Evolutionary conservation across 371 early-diverging fungal species (phyloP).

Genomic region (Rhizopus sp.): DNA sequence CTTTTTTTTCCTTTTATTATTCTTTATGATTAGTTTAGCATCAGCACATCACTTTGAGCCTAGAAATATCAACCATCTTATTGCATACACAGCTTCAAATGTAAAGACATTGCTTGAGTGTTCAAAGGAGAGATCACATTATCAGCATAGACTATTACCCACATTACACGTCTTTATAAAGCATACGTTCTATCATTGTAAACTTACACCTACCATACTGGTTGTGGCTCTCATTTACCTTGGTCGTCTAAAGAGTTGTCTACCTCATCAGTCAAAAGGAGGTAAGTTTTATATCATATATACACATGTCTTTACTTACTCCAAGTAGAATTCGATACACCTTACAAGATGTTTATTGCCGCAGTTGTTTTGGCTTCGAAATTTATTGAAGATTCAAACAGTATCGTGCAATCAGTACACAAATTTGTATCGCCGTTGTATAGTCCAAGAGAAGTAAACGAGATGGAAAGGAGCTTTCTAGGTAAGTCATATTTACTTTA

Average conservation of each 20-base stretch:
- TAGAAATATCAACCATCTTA: conserved; percentile 27
- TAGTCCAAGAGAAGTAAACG: conserved; percentile 54
- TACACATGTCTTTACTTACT: neutral
- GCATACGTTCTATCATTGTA: conserved; percentile 37
- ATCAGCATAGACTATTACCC: conserved; percentile 37
- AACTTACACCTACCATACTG: conserved; percentile 46
- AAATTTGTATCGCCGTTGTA: conserved; percentile 49
- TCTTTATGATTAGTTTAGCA: conserved; percentile 13
- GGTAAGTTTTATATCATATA: conserved; percentile 19
- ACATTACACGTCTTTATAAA: conserved; percentile 35
- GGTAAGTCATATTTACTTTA: conserved; percentile 16
- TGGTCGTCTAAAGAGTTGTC: conserved; percentile 57
- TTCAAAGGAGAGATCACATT: conserved; percentile 28
- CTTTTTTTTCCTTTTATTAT: neutral
- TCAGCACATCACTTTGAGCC: conserved; percentile 14
- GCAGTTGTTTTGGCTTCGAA: conserved; percentile 72
- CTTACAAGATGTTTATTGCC: conserved; percentile 72
- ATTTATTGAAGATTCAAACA: conserved; percentile 61
- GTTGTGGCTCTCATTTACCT: conserved; percentile 72
- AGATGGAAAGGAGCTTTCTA: conserved; percentile 53
- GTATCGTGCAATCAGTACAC: conserved; percentile 32
- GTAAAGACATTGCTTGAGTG: conserved; percentile 35
- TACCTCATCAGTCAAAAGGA: conserved; percentile 65
- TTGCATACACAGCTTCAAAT: conserved; percentile 28
- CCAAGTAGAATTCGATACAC: conserved; percentile 66